Base-by-base conservation (phyloP, 2,329 filamentous ascomycete genomes). In the Penicillium sp. region DNA sequence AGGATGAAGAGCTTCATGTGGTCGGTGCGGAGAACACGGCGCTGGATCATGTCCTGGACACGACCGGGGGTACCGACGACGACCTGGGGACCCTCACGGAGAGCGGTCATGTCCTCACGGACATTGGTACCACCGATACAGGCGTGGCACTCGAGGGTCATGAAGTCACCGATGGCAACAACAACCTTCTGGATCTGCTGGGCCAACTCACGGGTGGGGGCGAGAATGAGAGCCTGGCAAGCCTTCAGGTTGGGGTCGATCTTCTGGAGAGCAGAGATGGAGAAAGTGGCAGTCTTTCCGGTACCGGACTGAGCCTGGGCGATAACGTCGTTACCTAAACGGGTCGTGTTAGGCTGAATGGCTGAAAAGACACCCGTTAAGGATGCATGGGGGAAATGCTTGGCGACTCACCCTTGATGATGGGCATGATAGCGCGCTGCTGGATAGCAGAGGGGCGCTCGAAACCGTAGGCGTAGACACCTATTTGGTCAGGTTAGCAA, bases 391-490 rank as follows among this genome's bases (percentile, higher is more conserved):
- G 42, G 27, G 12, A 3, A 18, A 49, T 11, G n/a, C n/a, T 13
- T 9, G 37, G 51, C 29, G 29, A 68, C 85, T 73, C 78, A 93
- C 88, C 90, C 84, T 97, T 96, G 82, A 98, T 97, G 72, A 98
- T 93, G 70, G 93, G 94, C 87, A 97, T 95, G 76, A 98, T 98
- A 66, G 93, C 93, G 72, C 94, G 91, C 86, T 95, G 90, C 86
- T 98, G 93, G 66, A 98, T 98, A 73, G 93, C 91, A 78, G 93
- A 98, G 57, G 93, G 93, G 64, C 93, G 90, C 84, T 98, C 93
- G 80, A 98, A 98, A 87, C 93, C 93, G 75, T 98, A 98, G 73
- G 93, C 93, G 76, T 97, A 98, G 74, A 98, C 89, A 80, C 88
- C 84, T 86, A 66, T 39, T 46, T 9, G 42, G 47, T 36, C 32